Evolutionary conservation across 179 eudicot genomes (phyloP), one percentile per base, ranked within the genome.

Genomic region (Actinidia polygama): DNA sequence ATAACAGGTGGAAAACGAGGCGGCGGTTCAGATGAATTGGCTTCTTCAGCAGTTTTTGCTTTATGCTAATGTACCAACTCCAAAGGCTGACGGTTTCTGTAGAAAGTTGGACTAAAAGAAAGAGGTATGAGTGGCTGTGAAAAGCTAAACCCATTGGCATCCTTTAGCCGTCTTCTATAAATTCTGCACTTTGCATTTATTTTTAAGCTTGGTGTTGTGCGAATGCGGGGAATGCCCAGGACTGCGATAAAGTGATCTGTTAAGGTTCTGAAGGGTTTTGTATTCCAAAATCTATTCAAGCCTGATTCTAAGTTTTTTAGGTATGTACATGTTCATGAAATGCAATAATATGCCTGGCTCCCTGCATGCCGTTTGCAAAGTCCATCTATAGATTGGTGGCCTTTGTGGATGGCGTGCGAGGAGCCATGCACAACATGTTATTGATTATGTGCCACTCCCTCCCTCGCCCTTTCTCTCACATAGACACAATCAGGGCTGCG

Each of bases 331-430:
- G 55, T 46, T 47, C 40, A 61, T 71, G 64, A 50, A 74, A 78
- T 49, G 21, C 55, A 26, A 63, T 70, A 10, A 46, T 80, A 86
- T 93, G 93, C 93, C 93, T 90, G 93, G 94, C 94, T 91, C 97
- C 93, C 87, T 86, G 92, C 78, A 91, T 88, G 93, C 97, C 97
- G 89, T 90, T 78, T 57, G 87, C 88, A n/a, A 75, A 78, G 82
- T 89, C 80, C 87, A 70, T 19, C 90, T 79, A 3, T 26, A 3
- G 11, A 64, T 49, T 0, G 86, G 75, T 79, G 87, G 84, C 82
- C 83, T 88, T 80, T 73, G 87, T 66, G 69, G 72, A 90, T 91
- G 94, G 93, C 94, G 79, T 91, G 81, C 89, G 81, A 84, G 92
- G 95, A 88, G 91, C 81, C 89, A 83, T 80, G 91, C 92, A 92